phyloP scores from a whole-genome alignment of 2,329 filamentous ascomycete genomes.

The Nannizziopsis barbatae region DNA sequence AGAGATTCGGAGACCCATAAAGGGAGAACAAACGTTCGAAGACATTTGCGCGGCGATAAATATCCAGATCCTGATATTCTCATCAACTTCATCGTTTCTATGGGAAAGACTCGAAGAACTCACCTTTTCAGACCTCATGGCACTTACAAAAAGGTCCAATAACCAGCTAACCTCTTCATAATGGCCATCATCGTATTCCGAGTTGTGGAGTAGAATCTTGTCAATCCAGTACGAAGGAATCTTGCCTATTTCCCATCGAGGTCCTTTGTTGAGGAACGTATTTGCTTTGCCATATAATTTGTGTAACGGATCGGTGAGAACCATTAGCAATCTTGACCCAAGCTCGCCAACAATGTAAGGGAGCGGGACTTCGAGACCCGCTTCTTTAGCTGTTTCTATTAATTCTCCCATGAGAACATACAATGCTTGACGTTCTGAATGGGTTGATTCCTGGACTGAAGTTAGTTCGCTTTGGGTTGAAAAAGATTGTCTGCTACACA shows the following conservation, averaged over 20 bases:
- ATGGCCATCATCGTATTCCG: slow-evolving; percentile 60
- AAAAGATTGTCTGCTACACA: slow-evolving; percentile 18
- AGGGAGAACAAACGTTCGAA: slow-evolving; percentile 66
- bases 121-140: slow-evolving; percentile 47
- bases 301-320: slow-evolving; percentile 67
- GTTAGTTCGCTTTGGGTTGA: not conserved
- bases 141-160: slow-evolving; percentile 57
- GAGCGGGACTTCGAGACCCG: slow-evolving; percentile 48
- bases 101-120: slow-evolving; percentile 13
- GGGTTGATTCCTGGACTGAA: slow-evolving; percentile 50
- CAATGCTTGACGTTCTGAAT: slow-evolving; percentile 64
- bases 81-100: not conserved
- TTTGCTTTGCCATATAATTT: slow-evolving; percentile 79
- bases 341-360: slow-evolving; percentile 69
- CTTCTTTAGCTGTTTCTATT: slow-evolving; percentile 56
- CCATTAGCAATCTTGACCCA: slow-evolving; percentile 55
- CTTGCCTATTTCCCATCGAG: slow-evolving; percentile 55
- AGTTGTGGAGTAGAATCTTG: slow-evolving; percentile 61
- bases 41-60: slow-evolving; percentile 47
- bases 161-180: slow-evolving; percentile 66
- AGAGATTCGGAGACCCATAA: slow-evolving; percentile 56
- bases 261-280: slow-evolving; percentile 65
- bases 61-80: slow-evolving; percentile 34
- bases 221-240: slow-evolving; percentile 52
- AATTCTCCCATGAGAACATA: slow-evolving; percentile 73